Conservation (phyloP, 768 basidiomycete species). For the Naganishia kalamii region DNA sequence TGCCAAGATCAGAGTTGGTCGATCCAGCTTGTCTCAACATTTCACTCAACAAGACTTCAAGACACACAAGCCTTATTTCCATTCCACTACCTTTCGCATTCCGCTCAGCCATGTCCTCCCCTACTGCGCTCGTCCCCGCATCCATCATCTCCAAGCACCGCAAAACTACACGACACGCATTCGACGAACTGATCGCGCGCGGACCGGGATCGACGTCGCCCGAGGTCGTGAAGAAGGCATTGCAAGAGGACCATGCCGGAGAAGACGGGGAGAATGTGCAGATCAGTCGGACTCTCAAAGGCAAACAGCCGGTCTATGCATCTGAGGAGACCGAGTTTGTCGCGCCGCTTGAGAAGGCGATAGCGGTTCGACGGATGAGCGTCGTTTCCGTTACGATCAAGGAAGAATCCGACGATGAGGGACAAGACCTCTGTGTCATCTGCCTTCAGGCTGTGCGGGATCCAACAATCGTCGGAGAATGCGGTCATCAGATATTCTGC, state of each 20-base stretch:
- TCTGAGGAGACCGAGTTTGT: background rate
- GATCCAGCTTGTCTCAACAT: no score
- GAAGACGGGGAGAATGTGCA: background rate
- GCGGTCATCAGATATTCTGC: conserved; percentile 82
- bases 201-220: background rate
- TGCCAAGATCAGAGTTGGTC: no score
- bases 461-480: conserved; percentile 71
- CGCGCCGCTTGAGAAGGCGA: background rate
- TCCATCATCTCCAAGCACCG: background rate
- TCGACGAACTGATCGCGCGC: background rate
- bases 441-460: conserved; percentile 73
- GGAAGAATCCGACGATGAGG: conserved; percentile 8
- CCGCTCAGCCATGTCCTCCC: background rate
- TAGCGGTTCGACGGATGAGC: background rate
- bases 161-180: background rate
- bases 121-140: background rate
- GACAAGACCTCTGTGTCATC: conserved; percentile 60
- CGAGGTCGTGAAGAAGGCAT: background rate
- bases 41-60: background rate
- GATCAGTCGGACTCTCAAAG: background rate
- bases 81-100: background rate
- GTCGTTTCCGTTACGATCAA: background rate
- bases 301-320: background rate
- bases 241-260: background rate
- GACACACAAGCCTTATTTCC: background rate